Conservation (phyloP, 108 stramenopile species). For the Cyclostephanos tholiformis region DNA sequence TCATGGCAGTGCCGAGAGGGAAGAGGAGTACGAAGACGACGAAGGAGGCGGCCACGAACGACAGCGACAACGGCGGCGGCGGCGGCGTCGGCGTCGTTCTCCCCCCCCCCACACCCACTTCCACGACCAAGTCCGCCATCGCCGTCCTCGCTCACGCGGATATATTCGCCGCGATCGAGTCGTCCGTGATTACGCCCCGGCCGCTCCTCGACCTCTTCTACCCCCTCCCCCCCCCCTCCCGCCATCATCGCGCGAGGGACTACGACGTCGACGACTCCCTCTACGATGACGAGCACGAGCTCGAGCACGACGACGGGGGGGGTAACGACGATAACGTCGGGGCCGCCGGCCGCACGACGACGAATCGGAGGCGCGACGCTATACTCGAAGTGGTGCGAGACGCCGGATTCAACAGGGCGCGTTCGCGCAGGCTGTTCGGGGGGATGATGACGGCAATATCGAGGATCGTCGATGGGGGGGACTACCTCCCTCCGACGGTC, state of each 20-base stretch:
- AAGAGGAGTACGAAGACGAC: too few relatives aligned
- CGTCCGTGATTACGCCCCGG: constrained; percentile 10
- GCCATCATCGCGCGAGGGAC: neutral
- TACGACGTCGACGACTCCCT: neutral
- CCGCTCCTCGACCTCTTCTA: constrained; percentile 15
- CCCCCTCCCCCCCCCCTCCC: neutral
- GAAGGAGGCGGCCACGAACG: too few relatives aligned
- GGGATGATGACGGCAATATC: constrained; percentile 14
- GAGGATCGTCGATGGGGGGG: constrained; percentile 26
- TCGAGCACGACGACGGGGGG: too few relatives aligned
- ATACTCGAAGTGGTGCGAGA: constrained; percentile 23
- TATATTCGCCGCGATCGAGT: constrained; percentile 10
- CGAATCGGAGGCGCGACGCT: constrained; percentile 4
- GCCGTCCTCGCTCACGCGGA: constrained; percentile 2
- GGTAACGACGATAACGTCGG: neutral
- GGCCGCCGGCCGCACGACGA: too few relatives aligned
- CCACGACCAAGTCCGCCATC: too few relatives aligned
- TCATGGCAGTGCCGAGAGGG: too few relatives aligned
- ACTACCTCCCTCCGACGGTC: constrained; percentile 7
- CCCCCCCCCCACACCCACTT: too few relatives aligned
- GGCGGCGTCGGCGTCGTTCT: too few relatives aligned
- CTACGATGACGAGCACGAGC: too few relatives aligned
- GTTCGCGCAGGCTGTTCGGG: constrained; percentile 32
- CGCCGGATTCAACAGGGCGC: constrained; percentile 26
- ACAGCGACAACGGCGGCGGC: too few relatives aligned